These are phyloP conservation scores for Funneliformis mosseae DNA, from an alignment of 192 early-diverging fungal species.

Conservation along the genomic window DNA sequence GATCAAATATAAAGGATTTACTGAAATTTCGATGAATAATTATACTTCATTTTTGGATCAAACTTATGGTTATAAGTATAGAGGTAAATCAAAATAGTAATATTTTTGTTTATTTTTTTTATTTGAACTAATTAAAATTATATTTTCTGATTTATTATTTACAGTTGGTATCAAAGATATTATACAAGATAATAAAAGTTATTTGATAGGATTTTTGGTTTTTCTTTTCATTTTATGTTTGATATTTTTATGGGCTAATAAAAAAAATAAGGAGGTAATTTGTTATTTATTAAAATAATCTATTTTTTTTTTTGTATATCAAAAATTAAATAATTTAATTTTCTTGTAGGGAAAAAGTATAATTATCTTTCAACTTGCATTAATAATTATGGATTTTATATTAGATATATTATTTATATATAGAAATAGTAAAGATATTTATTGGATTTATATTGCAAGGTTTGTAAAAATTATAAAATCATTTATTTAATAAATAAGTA, in stretches of 20 bases:
- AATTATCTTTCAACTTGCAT: background rate
- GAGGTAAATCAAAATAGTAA: background rate
- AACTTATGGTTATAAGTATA: background rate
- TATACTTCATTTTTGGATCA: background rate
- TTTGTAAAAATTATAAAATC: background rate
- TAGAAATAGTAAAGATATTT: background rate
- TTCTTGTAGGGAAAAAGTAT: background rate
- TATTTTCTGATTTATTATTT: background rate
- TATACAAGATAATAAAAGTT: background rate
- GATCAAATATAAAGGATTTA: background rate
- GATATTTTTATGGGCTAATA: background rate
- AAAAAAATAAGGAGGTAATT: background rate
- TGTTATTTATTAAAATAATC: background rate
- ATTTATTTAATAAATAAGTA: background rate
- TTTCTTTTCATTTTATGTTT: background rate
- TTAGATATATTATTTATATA: background rate
- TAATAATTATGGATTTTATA: background rate
- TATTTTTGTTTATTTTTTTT: background rate
- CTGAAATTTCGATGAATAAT: background rate
- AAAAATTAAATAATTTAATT: background rate
- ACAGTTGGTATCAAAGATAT: background rate
- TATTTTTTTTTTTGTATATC: background rate
- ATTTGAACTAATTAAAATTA: background rate
- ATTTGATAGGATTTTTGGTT: background rate
- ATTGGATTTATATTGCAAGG: background rate